These are phyloP conservation scores for Pneumocystis canis DNA, from an alignment of 1,139 yeast genomes.

Conservation along the genomic window DNA sequence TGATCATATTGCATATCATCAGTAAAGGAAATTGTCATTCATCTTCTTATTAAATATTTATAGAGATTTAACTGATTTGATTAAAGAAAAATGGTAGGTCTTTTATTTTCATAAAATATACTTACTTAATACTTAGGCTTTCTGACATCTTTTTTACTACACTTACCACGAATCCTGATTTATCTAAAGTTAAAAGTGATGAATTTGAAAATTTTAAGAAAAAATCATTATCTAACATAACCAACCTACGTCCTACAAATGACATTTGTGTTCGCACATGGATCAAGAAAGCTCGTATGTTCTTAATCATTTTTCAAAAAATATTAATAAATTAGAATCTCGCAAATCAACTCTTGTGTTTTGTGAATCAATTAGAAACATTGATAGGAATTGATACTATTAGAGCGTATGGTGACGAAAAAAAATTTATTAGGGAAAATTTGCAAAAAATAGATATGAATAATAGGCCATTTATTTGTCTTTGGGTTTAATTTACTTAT, in stretches of 20 bases:
- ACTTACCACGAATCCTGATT: slow-evolving; percentile 32
- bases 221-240: slow-evolving; percentile 36
- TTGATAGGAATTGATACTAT: slow-evolving; percentile 88
- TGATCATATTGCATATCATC: slow-evolving; percentile 63
- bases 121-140: slow-evolving; percentile 32
- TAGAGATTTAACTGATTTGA: slow-evolving; percentile 41
- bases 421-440: slow-evolving; percentile 71
- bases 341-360: slow-evolving; percentile 59
- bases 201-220: slow-evolving; percentile 41
- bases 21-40: slow-evolving; percentile 23
- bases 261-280: slow-evolving; percentile 47
- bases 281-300: slow-evolving; percentile 26
- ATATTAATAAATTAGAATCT: slow-evolving; percentile 16
- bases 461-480: slow-evolving; percentile 80
- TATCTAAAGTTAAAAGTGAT: slow-evolving; percentile 22
- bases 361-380: slow-evolving; percentile 81
- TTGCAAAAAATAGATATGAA: slow-evolving; percentile 63
- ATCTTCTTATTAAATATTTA: neutral
- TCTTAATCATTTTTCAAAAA: neutral
- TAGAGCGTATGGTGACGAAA: slow-evolving; percentile 90
- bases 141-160: slow-evolving; percentile 55
- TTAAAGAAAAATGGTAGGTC: slow-evolving; percentile 33
- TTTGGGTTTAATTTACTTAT: slow-evolving; percentile 55
- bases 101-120: neutral
- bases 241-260: slow-evolving; percentile 43